Conservation (phyloP, 495 filamentous ascomycete species). For the Penicillium riverlandense region DNA sequence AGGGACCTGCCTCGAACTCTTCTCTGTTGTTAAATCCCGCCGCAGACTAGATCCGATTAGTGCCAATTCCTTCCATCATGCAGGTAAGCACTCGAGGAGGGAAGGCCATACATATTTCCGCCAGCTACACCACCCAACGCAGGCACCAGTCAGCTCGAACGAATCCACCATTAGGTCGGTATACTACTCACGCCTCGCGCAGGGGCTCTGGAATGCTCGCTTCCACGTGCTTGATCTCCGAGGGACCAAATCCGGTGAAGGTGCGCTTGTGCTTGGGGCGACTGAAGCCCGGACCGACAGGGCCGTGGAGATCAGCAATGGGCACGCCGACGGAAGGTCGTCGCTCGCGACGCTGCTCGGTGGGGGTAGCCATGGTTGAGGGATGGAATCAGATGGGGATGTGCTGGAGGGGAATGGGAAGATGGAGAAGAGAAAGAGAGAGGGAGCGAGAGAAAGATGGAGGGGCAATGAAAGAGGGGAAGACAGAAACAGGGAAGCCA, state of each 20-base stretch:
- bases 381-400: not conserved
- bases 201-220: slow-evolving; percentile 82
- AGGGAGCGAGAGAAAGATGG: not conserved
- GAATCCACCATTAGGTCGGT: not conserved
- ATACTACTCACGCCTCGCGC: slow-evolving; percentile 60
- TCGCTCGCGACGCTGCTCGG: slow-evolving; percentile 46
- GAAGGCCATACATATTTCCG: slow-evolving; percentile 56
- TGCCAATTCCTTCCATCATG: no score
- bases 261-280: slow-evolving; percentile 95
- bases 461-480: not conserved
- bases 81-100: no score
- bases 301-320: slow-evolving; percentile 73
- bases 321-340: slow-evolving; percentile 74
- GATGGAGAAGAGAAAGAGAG: not conserved
- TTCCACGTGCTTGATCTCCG: slow-evolving; percentile 90
- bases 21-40: slow-evolving; percentile 68
- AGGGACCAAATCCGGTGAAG: slow-evolving; percentile 80
- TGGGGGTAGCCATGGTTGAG: slow-evolving; percentile 10
- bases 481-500: no score
- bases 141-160: slow-evolving; percentile 8
- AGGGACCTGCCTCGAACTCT: slow-evolving; percentile 52
- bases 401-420: slow-evolving; percentile 3
- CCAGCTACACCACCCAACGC: slow-evolving; percentile 49
- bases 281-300: slow-evolving; percentile 62
- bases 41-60: slow-evolving; percentile 38